Base-by-base conservation (phyloP, 768 basidiomycete species). In the Boletus tomentosulus region DNA sequence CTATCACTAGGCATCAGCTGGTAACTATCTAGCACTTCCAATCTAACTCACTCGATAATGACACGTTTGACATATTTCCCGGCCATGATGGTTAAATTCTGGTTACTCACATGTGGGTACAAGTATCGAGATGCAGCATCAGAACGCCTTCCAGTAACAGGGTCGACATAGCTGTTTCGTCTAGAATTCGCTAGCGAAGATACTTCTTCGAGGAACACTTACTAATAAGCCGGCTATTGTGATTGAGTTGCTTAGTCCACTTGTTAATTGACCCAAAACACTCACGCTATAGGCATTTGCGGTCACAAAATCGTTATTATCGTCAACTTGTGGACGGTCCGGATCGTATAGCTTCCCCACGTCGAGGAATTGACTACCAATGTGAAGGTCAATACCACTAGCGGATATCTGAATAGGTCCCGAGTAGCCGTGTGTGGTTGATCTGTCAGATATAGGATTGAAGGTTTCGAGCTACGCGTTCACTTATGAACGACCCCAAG, bases 81-180 rank as follows among this genome's bases (percentile, higher is more conserved):
- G 3, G 67, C 69, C 1, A 63, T 8, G 19, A 75, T 52, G 13
- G 62, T 59, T 1, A 78, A 38, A 53, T 74, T 75, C 0, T 41
- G 27, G 12, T 62, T 64, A 24, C 60, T 59, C 4, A 66, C 51
- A 6, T 68, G 62, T 13, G 70, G 69, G 45, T 75, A 78, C 2
- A 78, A 46, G 51, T 71, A 72, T 45, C 66, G 31, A n/a, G 76
- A 76, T 15, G 69, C 65, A 13, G 65, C 49, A 43, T 71, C 70
- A 1, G 48, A 68, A 4, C 70, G 70, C 19, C 45, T 62, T 33
- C 70, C 70, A 1, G 76, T 81, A n/a, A 67, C 63, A 3, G 60
- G 66, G 54, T 81, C 72, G n/a, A 87, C 71, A 60, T 81, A 87
- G 59, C 85, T 88, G 25, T 2, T 41, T 22, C 48, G 9, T 48